Evolutionary conservation across 306 rosid genomes (phyloP).

Genomic region (Corylus americana): DNA sequence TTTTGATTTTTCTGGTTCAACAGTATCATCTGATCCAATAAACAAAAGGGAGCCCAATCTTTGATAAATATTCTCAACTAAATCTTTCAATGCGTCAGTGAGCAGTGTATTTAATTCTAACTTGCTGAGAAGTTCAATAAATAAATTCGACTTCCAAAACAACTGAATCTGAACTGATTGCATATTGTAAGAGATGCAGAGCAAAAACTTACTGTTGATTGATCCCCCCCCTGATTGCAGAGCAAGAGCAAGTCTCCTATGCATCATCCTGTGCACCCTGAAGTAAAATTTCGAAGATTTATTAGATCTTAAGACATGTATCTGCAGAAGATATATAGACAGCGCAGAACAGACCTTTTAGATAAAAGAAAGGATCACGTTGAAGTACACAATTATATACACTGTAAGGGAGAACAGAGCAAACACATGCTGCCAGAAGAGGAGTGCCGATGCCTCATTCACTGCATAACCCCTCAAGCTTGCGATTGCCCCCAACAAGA

Average conservation of each 20-base stretch:
- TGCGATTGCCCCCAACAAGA: slow-evolving; percentile 80
- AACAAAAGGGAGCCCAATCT: too few species aligned
- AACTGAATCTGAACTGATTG: not conserved
- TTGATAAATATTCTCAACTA: not conserved
- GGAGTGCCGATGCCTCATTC: slow-evolving; percentile 80
- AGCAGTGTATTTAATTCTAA: not conserved
- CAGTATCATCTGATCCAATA: too few species aligned
- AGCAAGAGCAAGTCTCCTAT: too few species aligned
- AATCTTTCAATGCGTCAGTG: not conserved
- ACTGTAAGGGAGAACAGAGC: slow-evolving; percentile 76
- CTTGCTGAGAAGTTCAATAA: not conserved
- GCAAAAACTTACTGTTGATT: not conserved
- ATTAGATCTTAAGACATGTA: not conserved
- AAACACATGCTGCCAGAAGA: slow-evolving; percentile 89
- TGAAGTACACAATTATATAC: slow-evolving; percentile 65
- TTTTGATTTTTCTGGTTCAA: too few species aligned
- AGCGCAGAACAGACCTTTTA: not conserved
- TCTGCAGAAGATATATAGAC: not conserved
- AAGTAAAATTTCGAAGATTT: not conserved
- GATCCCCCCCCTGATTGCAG: too few species aligned
- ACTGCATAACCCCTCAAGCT: slow-evolving; percentile 91
- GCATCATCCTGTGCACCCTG: not conserved
- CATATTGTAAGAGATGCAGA: not conserved
- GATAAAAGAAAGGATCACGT: not conserved
- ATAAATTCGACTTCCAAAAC: not conserved